Base-by-base conservation (phyloP, 1,284 basidiomycete species). In the Ustilago xerochloae region DNA sequence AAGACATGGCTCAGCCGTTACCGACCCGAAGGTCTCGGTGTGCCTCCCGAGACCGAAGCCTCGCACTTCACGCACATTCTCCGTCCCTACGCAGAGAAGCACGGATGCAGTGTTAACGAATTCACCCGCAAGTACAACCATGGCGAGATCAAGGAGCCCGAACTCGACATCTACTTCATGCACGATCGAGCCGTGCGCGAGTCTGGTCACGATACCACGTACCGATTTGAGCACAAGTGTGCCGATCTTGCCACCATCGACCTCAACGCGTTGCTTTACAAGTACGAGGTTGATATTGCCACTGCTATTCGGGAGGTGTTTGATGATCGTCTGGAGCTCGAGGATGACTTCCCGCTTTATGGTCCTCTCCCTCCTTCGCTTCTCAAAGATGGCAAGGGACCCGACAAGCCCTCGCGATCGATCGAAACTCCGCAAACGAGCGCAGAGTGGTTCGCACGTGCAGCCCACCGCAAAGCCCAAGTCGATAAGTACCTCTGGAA, bases 401-500 rank as follows among this genome's bases (percentile, higher is more conserved):
- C 68, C 8, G 66, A 38, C 36, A 54, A 57, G 70, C 88, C 91
- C 43, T 89, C 91, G 79, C 86, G 87, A 53, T 94, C 93, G 38
- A 89, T 86, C 63, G 86, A 87, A 28, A 64, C 69, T 18, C 77
- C 77, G 2, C 81, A 83, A 62, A 78, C 63, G 20, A 79, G 77
- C 35, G 59, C 63, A 4, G 82, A 82, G 53, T 84, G 82, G 82
- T 81, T 83, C 29, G 79, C 75, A 2, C 68, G 82, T 18, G 82
- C 82, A 2, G 81, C 73, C 0, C 71, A 77, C 63, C 76, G 82
- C 29, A 81, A 81, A 62, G 87, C 90, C 60, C 89, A 91, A 83
- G 95, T 98, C 83, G 93, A 98, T 87, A 90, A 91, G 86, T 96
- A 97, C 86, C 94, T 80, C 94, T 86, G 97, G 97, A 97, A 98